A percentile compares a stretch with the other conserved stretches of the same genome.
Conservation (phyloP, 2,329 filamentous ascomycete species). For the Exophiala aquamarina region DNA sequence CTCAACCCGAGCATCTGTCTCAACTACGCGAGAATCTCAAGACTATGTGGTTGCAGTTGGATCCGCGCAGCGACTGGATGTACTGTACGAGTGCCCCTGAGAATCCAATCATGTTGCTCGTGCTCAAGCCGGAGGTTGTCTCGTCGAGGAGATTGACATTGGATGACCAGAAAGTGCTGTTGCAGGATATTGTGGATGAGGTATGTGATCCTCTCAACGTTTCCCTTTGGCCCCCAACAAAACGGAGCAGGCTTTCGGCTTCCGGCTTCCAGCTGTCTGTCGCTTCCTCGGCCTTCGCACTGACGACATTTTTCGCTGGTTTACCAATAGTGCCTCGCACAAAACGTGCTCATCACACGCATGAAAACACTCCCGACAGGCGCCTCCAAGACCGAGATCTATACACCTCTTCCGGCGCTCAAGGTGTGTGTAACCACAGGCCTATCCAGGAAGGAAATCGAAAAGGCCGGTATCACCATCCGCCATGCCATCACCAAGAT, state of each 20-base stretch:
- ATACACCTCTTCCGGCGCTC: slow-evolving; percentile 70
- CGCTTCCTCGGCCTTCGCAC: neutral
- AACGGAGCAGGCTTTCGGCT: no score
- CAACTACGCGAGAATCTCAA: slow-evolving; percentile 84
- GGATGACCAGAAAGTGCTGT: slow-evolving; percentile 77
- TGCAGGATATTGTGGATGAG: slow-evolving; percentile 96
- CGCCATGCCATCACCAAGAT: slow-evolving; percentile 93
- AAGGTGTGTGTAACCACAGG: slow-evolving; percentile 90
- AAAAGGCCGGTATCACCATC: slow-evolving; percentile 86
- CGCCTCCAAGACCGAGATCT: slow-evolving; percentile 63
- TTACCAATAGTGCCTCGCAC: slow-evolving; percentile 67
- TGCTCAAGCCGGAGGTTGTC: slow-evolving; percentile 80
- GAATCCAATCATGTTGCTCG: slow-evolving; percentile 83
- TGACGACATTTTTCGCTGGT: slow-evolving; percentile 17
- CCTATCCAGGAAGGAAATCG: slow-evolving; percentile 88
- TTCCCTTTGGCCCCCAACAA: no score
- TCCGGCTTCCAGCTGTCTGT: no score
- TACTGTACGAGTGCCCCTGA: slow-evolving; percentile 75
- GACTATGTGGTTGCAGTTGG: slow-evolving; percentile 80
- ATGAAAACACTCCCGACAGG: slow-evolving; percentile 75
- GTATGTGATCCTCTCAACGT: slow-evolving; percentile 50
- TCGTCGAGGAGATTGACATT: slow-evolving; percentile 65
- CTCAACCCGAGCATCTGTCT: slow-evolving; percentile 76
- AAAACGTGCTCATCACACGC: slow-evolving; percentile 85
- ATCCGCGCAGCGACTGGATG: slow-evolving; percentile 93